Evolutionary conservation across 1,139 yeast species (phyloP).

Genomic region (Pichia cactophila): DNA sequence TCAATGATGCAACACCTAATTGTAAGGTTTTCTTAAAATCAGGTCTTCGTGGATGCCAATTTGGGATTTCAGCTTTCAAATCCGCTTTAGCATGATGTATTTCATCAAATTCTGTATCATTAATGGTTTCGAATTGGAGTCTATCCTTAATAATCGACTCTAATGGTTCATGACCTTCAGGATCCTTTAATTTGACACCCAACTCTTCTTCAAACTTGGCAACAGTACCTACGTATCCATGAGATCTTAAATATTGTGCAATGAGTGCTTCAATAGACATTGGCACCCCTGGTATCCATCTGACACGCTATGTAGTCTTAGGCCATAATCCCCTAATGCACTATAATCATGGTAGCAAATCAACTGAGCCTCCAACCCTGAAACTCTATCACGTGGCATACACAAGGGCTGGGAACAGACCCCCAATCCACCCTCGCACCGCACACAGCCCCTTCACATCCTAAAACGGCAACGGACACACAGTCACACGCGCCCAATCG

Average conservation of each 20-base stretch:
- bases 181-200: slow-evolving; percentile 17
- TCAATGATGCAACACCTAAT: slow-evolving; percentile 10
- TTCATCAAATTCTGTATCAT: background rate
- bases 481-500: background rate
- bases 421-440: background rate
- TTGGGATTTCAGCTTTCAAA: slow-evolving; percentile 11
- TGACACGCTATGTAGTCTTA: background rate
- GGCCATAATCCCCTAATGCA: no score
- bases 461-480: no score
- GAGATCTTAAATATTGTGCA: slow-evolving; percentile 47
- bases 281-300: background rate
- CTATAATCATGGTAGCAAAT: background rate
- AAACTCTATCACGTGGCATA: background rate
- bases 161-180: slow-evolving; percentile 36
- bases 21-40: slow-evolving; percentile 5
- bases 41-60: slow-evolving; percentile 23
- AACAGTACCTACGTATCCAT: slow-evolving; percentile 41
- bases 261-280: slow-evolving; percentile 32
- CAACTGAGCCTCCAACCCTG: background rate
- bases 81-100: slow-evolving; percentile 12
- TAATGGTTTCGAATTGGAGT: slow-evolving; percentile 28
- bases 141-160: slow-evolving; percentile 48
- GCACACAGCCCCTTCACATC: background rate
- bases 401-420: background rate
- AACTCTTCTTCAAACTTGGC: slow-evolving; percentile 35